Base-by-base conservation (phyloP, 2,329 filamentous ascomycete genomes). In the Pezicula carpinea region DNA sequence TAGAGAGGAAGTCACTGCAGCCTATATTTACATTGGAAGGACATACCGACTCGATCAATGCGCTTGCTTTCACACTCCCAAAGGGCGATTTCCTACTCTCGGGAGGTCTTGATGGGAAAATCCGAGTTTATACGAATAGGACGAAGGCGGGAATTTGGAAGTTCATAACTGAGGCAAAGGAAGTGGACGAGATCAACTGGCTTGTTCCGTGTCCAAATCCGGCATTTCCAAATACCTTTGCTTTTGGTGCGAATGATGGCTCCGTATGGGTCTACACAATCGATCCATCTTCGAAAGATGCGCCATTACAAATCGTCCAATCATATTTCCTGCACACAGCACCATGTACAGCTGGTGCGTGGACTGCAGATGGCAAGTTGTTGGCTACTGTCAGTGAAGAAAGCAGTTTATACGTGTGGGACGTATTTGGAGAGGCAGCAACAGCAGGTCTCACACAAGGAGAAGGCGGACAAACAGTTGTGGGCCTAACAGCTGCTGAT, bases 171-270 rank as follows among this genome's bases (percentile, higher is more conserved):
- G 87, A 93, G 61, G 80, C 83, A 3, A 86, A 90, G 61, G 93
- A 99, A 66, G 92, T 96, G 8, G 87, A 95, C 58, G 92, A 97
- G 69, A 85, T 99, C 61, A 95, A 93, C 72, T 99, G 92, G 91
- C 69, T 97, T 29, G 69, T 75, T 1, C 70, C 89, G 0, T 95
- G 88, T 63, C 90, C 91, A 1, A 75, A 83, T 51, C 67, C 82
- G 11, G 70, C 74, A 5, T 81, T 88, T 63, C 80, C 85, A 51
- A 95, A 96, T 69, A 83, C 89, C 7, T 64, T 99, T 52, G 93
- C 93, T 0, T 72, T 99, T 6, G 93, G 93, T 48, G 90, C 90
- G 29, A 87, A 79, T 31, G 91, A 99, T 64, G 93, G 93, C 46
- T 91, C 85, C 43, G 90, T 96, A 35, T 99, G 93, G 93, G 86